Conservation (phyloP, 2,329 filamentous ascomycete genomes). For the Pestalotiopsis sp. region DNA sequence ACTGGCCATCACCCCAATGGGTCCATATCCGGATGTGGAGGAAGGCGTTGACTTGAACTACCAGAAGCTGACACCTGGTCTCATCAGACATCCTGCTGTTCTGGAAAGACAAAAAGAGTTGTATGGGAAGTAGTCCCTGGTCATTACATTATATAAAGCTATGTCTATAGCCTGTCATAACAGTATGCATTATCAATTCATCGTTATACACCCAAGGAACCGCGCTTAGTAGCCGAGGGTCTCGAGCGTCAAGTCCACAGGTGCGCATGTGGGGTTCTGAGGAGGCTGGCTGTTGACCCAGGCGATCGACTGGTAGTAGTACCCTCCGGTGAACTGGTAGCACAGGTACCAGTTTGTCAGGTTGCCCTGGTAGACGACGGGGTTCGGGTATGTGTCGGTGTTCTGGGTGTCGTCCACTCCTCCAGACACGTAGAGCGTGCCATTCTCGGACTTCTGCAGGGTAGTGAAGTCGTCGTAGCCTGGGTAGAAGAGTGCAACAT, state of each 20-base stretch:
- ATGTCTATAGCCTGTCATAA: not conserved
- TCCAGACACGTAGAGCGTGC: conserved; percentile 23
- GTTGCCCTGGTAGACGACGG: conserved; percentile 16
- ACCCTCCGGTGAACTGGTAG: conserved; percentile 27
- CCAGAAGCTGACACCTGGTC: conserved; percentile 48
- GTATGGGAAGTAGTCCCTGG: conserved; percentile 1
- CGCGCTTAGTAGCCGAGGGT: not conserved
- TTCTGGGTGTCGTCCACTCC: conserved; percentile 24
- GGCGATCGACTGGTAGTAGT: conserved; percentile 28
- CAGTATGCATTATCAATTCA: not conserved
- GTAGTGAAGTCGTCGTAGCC: conserved; percentile 17
- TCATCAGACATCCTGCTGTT: conserved; percentile 45
- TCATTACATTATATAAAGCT: conserved; percentile 3
- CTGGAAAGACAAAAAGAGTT: conserved; percentile 33
- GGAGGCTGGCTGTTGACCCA: conserved; percentile 26
- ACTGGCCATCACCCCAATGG: conserved; percentile 62
- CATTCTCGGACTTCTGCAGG: conserved; percentile 20
- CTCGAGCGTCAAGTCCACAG: conserved; percentile 23
- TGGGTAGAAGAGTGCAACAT: conserved; percentile 22
- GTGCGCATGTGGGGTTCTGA: conserved; percentile 28
- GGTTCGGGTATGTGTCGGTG: conserved; percentile 19
- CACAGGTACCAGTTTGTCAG: conserved; percentile 27
- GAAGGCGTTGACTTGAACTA: conserved; percentile 52
- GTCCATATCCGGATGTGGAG: conserved; percentile 63
- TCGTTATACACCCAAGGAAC: not conserved